Base-by-base conservation (phyloP, 2,329 filamentous ascomycete genomes). In the Elsinoe australis region DNA sequence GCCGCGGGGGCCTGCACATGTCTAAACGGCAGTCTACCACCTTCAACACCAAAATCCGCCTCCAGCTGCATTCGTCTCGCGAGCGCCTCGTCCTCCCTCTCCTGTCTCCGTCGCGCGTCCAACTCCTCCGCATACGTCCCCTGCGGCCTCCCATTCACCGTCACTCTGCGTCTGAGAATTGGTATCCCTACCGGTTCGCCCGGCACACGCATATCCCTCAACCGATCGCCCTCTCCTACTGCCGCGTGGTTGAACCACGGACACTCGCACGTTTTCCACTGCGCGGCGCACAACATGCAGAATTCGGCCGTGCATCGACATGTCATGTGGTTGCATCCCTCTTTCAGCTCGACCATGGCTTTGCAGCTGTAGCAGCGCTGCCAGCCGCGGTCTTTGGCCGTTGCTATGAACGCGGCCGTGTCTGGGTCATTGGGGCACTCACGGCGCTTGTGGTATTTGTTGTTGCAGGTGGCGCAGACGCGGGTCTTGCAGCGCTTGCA, bases 271-370 rank as follows among this genome's bases (percentile, higher is more conserved):
- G 74, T 80, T 67, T 87, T 90, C 87, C 87, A 94, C 57, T 84
- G 84, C 24, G 71, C 62, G 17, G 85, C 87, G 61, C 88, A 95
- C 19, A 86, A 75, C 78, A 92, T 88, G 67, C 88, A 95, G 59
- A 94, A 94, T 57, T 94, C 78, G 21, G 85, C 85, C 47, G 78
- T 82, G 59, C 88, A 94, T 49, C 80, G 84, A 62, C 87, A 94
- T 21, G 80, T 87, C 79, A 94, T 90, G 62, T 90, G 87, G 66
- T 90, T 89, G 65, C 84, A 88, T 35, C 87, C 87, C 63, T 90
- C 85, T 56, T 83, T 83, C 42, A 87, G 68, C 63, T 94, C 85
- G 35, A 94, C 83, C 70, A 85, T 74, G 31, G 76, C 72, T 54
- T 75, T 78, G 67, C 88, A 94, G 53, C 73, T 80, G 60, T 80